Evolutionary conservation across 2,329 filamentous ascomycete species (phyloP), one percentile per base, ranked within the genome.

Genomic region (Aspergillus sp.): DNA sequence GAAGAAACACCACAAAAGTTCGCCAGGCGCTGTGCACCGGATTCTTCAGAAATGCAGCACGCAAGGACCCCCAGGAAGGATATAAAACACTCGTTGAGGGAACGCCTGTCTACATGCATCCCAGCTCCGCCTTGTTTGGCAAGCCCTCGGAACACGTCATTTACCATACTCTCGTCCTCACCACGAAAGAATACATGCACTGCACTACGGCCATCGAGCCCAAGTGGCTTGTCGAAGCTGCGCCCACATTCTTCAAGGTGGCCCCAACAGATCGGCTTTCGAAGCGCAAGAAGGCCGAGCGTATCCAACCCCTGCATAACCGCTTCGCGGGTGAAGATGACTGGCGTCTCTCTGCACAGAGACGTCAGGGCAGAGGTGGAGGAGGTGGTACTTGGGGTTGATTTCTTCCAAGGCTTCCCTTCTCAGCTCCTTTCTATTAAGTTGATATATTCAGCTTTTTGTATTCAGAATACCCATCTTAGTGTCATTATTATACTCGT

Each of bases 221-320:
- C 8, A 96, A 95, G 71, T 87, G 84, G 84, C 82, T 99, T 19
- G 91, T 97, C 1, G 92, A 96, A 65, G 93, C 92, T 11, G 94
- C 95, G n/a, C 94, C 95, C 9, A 96, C 91, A 0, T 99, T 97
- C 78, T 99, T 97, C 84, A 96, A 95, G 81, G 90, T 97, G 4
- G 93, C 94, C 16, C 86, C 89, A 0, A 93, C 88, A 33, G 90
- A 96, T 68, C 80, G 84, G 51, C 73, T 99, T 65, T 93, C 88
- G 59, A 96, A 96, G 81, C 79, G 94, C 65, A 94, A 95, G 82
- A 88, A 90, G 79, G 90, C 90, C 0, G 94, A 99, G 79, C 82
- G 93, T 51, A 97, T 99, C 50, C 90, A 96, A 77, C 94, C 94
- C 41, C 73, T 99, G 73, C 91, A 96, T 70, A 96, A 96, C 70